Conservation (phyloP, 2,329 filamentous ascomycete genomes). For the Macrophomina tecta region DNA sequence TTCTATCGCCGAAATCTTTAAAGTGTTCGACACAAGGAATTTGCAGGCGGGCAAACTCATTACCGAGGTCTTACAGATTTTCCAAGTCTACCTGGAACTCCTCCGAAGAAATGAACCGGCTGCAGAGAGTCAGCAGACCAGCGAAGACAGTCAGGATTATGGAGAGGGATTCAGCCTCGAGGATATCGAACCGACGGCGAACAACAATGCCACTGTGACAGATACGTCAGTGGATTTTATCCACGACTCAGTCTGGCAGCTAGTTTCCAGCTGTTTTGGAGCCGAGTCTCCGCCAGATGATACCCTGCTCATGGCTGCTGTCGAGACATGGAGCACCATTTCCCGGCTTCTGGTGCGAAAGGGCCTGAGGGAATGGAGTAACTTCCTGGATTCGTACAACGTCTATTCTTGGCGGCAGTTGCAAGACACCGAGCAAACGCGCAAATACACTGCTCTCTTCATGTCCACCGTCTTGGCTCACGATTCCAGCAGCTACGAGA, state of each 20-base stretch:
- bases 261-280: conserved; percentile 67
- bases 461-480: conserved; percentile 48
- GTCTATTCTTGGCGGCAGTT: conserved; percentile 57
- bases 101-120: conserved; percentile 32
- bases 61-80: conserved; percentile 56
- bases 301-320: conserved; percentile 55
- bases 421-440: conserved; percentile 52
- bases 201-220: conserved; percentile 28
- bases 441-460: conserved; percentile 54
- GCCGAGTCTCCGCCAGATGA: conserved; percentile 63
- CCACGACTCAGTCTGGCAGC: conserved; percentile 56
- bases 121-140: conserved; percentile 42
- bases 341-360: conserved; percentile 55
- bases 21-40: conserved; percentile 59
- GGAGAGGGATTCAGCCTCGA: conserved; percentile 64
- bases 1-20: conserved; percentile 54
- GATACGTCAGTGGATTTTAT: conserved; percentile 46
- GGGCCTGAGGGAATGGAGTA: conserved; percentile 58
- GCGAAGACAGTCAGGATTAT: conserved; percentile 70
- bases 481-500: conserved; percentile 48
- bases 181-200: conserved; percentile 41
- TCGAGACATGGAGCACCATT: conserved; percentile 62
- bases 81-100: conserved; percentile 41
- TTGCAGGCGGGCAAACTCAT: conserved; percentile 53
- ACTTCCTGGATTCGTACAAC: conserved; percentile 62